Evolutionary conservation across 768 basidiomycete species (phyloP).

Genomic region (Tricholoma saponaceum): DNA sequence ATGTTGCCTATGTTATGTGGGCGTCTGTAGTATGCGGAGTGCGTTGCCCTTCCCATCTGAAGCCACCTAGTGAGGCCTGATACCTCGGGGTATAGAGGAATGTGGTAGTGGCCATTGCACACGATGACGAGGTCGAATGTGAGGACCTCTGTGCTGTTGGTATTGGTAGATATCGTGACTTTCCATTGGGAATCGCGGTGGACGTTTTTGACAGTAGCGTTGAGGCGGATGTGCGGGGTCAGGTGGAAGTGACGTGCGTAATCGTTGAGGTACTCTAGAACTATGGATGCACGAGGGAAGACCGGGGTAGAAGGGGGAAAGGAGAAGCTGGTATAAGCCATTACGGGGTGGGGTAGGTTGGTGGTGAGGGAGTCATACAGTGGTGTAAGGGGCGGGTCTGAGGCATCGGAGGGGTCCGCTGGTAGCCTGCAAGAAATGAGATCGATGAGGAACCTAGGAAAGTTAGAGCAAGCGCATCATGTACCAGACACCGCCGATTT

Average conservation of each 20-base stretch:
- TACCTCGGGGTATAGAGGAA: constrained; percentile 59
- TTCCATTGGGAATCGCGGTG: constrained; percentile 46
- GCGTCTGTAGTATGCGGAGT: constrained; percentile 67
- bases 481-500: constrained; percentile 78
- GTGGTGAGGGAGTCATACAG: constrained; percentile 78
- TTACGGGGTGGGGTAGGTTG: constrained; percentile 75
- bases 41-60: constrained; percentile 43
- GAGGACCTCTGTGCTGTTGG: constrained; percentile 16
- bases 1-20: constrained; percentile 39
- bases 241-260: constrained; percentile 64
- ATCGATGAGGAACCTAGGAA: background rate
- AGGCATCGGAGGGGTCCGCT: constrained; percentile 35
- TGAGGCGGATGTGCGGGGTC: constrained; percentile 53
- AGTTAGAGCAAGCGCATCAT: constrained; percentile 13
- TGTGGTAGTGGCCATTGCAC: constrained; percentile 71
- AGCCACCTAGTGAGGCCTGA: constrained; percentile 64
- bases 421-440: constrained; percentile 46
- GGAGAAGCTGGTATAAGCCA: constrained; percentile 59
- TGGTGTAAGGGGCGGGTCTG: constrained; percentile 57
- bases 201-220: constrained; percentile 47
- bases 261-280: constrained; percentile 62
- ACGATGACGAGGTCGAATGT: constrained; percentile 65
- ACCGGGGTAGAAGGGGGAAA: constrained; percentile 74
- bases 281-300: constrained; percentile 57
- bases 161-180: constrained; percentile 31